A percentile compares a stretch with the other conserved stretches of the same genome.
These are phyloP conservation scores for Diaporthe eres DNA, from an alignment of 2,329 filamentous ascomycete species.

Conservation along the genomic window DNA sequence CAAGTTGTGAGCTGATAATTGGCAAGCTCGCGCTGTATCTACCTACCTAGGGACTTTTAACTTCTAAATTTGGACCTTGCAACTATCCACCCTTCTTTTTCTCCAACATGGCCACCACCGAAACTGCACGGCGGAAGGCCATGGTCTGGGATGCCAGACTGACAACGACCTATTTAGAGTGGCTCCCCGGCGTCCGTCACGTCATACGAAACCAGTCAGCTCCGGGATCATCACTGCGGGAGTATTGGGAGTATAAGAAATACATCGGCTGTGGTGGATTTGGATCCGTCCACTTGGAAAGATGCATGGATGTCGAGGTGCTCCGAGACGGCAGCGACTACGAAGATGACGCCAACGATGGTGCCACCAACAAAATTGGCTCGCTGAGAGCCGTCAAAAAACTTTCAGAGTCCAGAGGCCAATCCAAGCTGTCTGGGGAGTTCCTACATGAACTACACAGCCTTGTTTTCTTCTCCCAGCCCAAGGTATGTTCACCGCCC, in stretches of 20 bases:
- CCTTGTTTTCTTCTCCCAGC: neutral
- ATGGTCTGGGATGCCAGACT: neutral
- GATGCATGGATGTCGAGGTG: neutral
- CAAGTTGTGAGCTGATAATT: no score
- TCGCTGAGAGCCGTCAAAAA: neutral
- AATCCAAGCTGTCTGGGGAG: neutral
- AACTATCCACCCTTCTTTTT: no score
- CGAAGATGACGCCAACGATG: neutral
- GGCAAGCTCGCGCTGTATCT: no score
- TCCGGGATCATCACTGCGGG: neutral
- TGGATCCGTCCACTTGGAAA: conserved; percentile 2
- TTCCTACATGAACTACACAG: neutral
- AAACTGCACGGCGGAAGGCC: neutral
- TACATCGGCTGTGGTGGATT: neutral
- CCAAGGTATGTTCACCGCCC: neutral
- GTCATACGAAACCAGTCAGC: neutral
- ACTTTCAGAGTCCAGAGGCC: neutral
- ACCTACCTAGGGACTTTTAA: no score
- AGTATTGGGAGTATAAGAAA: neutral
- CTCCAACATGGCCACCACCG: neutral
- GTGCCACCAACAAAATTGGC: neutral
- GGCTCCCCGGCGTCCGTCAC: neutral
- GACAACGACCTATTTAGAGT: neutral
- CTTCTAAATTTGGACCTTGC: no score
- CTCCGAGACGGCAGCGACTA: neutral